Conservation (phyloP, 306 rosid species). For the Fagus crenata region DNA sequence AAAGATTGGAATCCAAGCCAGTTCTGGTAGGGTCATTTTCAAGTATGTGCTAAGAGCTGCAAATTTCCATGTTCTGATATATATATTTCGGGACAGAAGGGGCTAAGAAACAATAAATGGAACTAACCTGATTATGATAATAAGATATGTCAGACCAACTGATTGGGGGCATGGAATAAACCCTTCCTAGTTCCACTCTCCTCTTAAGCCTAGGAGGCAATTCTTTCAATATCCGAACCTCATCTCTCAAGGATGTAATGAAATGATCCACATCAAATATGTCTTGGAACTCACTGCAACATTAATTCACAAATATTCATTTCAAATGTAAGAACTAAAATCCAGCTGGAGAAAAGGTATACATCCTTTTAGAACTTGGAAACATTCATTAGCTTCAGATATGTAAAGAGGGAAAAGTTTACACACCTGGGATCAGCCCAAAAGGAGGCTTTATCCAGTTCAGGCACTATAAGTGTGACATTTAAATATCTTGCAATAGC, state of each 20-base stretch:
- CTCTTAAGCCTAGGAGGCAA: slow-evolving; percentile 89
- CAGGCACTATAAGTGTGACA: slow-evolving; percentile 93
- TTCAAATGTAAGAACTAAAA: slow-evolving; percentile 20
- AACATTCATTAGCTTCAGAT: slow-evolving; percentile 5
- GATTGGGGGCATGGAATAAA: slow-evolving; percentile 89
- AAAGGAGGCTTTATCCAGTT: slow-evolving; percentile 85
- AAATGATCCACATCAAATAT: slow-evolving; percentile 93
- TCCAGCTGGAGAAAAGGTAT: slow-evolving; percentile 6
- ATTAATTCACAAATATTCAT: slow-evolving; percentile 19
- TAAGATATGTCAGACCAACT: slow-evolving; percentile 98
- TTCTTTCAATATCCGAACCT: slow-evolving; percentile 90
- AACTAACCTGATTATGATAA: slow-evolving; percentile 77
- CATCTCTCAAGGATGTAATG: slow-evolving; percentile 92
- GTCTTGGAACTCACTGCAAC: slow-evolving; percentile 82
- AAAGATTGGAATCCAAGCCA: slow-evolving; percentile 1
- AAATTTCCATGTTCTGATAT: neutral
- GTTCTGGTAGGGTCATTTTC: neutral
- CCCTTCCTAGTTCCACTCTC: slow-evolving; percentile 64
- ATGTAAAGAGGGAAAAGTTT: neutral
- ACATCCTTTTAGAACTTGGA: slow-evolving; percentile 10
- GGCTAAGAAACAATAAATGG: neutral
- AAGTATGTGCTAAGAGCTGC: neutral
- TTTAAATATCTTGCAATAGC: slow-evolving; percentile 88
- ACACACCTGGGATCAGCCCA: slow-evolving; percentile 98
- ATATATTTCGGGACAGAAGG: neutral